Conservation (phyloP, 495 filamentous ascomycete species). For the Bacidia rubella region DNA sequence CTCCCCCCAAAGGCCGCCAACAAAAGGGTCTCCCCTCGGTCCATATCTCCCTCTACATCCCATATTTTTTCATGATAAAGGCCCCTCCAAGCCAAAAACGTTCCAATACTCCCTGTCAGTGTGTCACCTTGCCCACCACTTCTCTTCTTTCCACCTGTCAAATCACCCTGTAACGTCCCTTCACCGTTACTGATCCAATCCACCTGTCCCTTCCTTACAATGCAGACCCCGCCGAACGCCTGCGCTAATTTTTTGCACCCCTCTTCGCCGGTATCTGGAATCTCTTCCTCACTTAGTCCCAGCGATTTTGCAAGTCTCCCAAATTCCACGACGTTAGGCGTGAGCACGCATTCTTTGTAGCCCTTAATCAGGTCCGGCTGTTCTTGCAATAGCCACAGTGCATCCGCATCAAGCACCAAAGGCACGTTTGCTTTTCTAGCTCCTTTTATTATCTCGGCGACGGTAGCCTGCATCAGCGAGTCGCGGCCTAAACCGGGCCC, state of each 20-base stretch:
- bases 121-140: slow-evolving; percentile 95
- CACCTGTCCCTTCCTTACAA: slow-evolving; percentile 76
- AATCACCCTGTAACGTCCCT: slow-evolving; percentile 56
- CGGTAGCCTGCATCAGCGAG: slow-evolving; percentile 76
- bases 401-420: slow-evolving; percentile 88
- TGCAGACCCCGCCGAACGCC: slow-evolving; percentile 75
- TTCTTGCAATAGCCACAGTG: slow-evolving; percentile 60
- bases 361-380: slow-evolving; percentile 66
- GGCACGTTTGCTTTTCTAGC: slow-evolving; percentile 61
- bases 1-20: slow-evolving; percentile 79
- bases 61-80: slow-evolving; percentile 76
- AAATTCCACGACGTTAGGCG: slow-evolving; percentile 92
- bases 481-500: slow-evolving; percentile 89
- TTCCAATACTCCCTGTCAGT: slow-evolving; percentile 77
- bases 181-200: slow-evolving; percentile 80
- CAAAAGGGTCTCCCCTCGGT: slow-evolving; percentile 49
- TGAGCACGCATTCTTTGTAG: slow-evolving; percentile 75
- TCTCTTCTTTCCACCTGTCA: slow-evolving; percentile 71
- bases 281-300: slow-evolving; percentile 44
- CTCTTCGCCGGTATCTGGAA: slow-evolving; percentile 20
- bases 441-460: slow-evolving; percentile 62
- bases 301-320: slow-evolving; percentile 59
- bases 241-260: slow-evolving; percentile 57
- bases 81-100: slow-evolving; percentile 72
- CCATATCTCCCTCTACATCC: slow-evolving; percentile 41